Conservation (phyloP, 2,329 filamentous ascomycete genomes). For the Phyllosticta citriasiana region DNA sequence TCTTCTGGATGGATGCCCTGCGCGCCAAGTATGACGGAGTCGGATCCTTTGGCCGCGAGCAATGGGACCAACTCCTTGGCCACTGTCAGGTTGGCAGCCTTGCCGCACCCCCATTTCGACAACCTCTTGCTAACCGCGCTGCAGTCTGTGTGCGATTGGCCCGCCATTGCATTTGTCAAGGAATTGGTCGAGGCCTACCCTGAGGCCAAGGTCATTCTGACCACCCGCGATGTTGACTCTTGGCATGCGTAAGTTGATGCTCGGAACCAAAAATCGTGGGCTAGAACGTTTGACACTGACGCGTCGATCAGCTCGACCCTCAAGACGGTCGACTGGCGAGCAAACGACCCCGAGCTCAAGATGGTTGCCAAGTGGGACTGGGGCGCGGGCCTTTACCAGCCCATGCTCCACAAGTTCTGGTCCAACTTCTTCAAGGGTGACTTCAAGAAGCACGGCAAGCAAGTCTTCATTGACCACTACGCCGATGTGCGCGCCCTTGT, state of each 20-base stretch:
- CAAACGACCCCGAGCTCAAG: slow-evolving; percentile 18
- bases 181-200: slow-evolving; percentile 24
- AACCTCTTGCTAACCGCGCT: neutral
- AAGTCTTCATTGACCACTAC: slow-evolving; percentile 20
- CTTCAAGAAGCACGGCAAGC: slow-evolving; percentile 42
- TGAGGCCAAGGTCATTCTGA: slow-evolving; percentile 25
- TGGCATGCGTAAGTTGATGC: slow-evolving; percentile 23
- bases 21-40: slow-evolving; percentile 52
- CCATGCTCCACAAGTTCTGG: slow-evolving; percentile 61
- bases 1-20: slow-evolving; percentile 63
- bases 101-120: neutral
- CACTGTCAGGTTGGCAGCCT: slow-evolving; percentile 25
- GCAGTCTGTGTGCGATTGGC: slow-evolving; percentile 19
- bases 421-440: slow-evolving; percentile 58
- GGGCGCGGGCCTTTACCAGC: slow-evolving; percentile 42
- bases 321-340: slow-evolving; percentile 17
- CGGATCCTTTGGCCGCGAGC: slow-evolving; percentile 32
- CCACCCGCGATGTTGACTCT: slow-evolving; percentile 18
- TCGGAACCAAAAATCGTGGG: slow-evolving; percentile 15
- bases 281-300: slow-evolving; percentile 12
- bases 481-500: slow-evolving; percentile 17
- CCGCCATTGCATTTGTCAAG: slow-evolving; percentile 20
- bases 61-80: slow-evolving; percentile 40
- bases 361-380: slow-evolving; percentile 17
- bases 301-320: slow-evolving; percentile 13